These are phyloP conservation scores for Colletotrichum chrysophilum DNA, from an alignment of 2,329 filamentous ascomycete genomes.

Conservation along the genomic window DNA sequence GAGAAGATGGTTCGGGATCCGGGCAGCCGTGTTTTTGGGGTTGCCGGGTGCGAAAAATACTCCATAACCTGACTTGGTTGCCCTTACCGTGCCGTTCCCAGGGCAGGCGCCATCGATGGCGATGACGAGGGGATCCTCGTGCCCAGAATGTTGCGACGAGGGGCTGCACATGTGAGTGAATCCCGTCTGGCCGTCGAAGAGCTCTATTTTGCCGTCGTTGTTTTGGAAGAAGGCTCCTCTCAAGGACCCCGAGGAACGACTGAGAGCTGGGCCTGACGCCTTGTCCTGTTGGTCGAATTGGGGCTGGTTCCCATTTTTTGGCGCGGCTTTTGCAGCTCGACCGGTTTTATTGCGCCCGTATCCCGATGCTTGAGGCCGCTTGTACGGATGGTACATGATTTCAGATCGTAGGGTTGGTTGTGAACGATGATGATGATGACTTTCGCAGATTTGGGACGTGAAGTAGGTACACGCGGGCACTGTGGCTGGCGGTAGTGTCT, in stretches of 20 bases:
- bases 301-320: neutral
- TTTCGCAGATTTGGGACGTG: neutral
- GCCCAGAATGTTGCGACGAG: neutral
- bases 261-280: neutral
- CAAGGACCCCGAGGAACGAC: neutral
- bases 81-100: neutral
- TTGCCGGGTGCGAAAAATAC: neutral
- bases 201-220: neutral
- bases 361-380: neutral
- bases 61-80: neutral
- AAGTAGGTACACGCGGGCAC: neutral
- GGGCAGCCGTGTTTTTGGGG: neutral
- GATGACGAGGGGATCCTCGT: neutral
- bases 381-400: neutral
- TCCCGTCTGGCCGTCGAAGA: neutral
- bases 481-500: neutral
- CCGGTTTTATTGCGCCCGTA: rapidly evolving
- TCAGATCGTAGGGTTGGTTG: neutral
- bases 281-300: neutral
- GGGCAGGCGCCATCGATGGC: neutral
- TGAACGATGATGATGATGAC: neutral
- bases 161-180: neutral
- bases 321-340: neutral
- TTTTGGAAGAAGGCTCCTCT: neutral
- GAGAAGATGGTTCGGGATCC: neutral